Conservation (phyloP, 2,329 filamentous ascomycete species). For the Zasmidium angulare region DNA sequence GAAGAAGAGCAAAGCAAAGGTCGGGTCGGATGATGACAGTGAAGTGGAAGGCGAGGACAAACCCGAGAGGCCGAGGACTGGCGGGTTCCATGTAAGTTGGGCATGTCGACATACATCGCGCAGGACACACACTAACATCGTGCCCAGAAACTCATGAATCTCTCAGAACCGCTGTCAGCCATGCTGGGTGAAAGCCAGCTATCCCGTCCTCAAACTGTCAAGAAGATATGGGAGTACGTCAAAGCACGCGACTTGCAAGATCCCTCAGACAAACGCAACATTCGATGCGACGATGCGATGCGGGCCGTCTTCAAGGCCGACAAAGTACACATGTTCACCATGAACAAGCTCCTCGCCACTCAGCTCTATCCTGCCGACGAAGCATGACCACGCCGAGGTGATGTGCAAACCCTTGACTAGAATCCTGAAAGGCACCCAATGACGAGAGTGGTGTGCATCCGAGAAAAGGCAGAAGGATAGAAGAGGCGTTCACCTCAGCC, state of each 20-base stretch:
- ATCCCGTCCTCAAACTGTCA: slow-evolving; percentile 91
- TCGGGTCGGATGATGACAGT: slow-evolving; percentile 76
- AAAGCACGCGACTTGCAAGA: slow-evolving; percentile 86
- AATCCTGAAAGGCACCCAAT: not conserved
- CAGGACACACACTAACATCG: slow-evolving; percentile 8
- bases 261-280: slow-evolving; percentile 86
- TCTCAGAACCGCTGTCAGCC: slow-evolving; percentile 68
- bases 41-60: slow-evolving; percentile 60
- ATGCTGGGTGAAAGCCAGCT: slow-evolving; percentile 74
- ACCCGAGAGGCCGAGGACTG: slow-evolving; percentile 69
- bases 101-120: no score
- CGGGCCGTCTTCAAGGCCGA: slow-evolving; percentile 88
- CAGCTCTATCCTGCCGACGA: slow-evolving; percentile 87
- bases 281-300: slow-evolving; percentile 88
- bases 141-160: slow-evolving; percentile 66
- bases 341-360: slow-evolving; percentile 93
- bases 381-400: slow-evolving; percentile 15
- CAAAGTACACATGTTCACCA: slow-evolving; percentile 96
- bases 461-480: no score
- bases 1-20: slow-evolving; percentile 70
- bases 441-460: no score
- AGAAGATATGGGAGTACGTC: slow-evolving; percentile 95
- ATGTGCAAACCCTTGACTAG: not conserved
- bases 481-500: no score
- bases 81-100: slow-evolving; percentile 76